phyloP scores from a whole-genome alignment of 352 stramenopile genomes.

The Pythium phragmiticola region DNA sequence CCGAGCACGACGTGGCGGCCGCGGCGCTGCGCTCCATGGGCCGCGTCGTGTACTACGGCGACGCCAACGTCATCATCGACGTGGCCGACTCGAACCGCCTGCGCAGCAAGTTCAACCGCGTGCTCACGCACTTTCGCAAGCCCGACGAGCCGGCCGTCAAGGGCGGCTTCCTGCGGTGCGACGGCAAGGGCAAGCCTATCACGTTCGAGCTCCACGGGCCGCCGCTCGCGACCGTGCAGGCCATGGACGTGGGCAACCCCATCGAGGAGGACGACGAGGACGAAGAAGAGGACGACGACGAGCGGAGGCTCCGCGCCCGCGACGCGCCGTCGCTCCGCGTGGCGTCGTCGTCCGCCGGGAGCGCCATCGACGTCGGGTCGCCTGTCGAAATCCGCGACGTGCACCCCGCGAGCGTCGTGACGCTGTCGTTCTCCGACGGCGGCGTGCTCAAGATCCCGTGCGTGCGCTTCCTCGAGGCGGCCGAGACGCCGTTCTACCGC shows the following conservation, averaged over 20 bases:
- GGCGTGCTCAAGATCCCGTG: constrained; percentile 49
- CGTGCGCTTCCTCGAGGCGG: constrained; percentile 41
- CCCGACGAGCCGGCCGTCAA: constrained; percentile 53
- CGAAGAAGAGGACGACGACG: constrained; percentile 11
- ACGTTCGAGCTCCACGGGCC: constrained; percentile 70
- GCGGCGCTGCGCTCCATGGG: constrained; percentile 56
- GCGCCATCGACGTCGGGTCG: constrained; percentile 37
- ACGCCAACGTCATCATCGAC: constrained; percentile 76
- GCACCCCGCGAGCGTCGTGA: constrained; percentile 44
- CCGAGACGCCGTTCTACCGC: constrained; percentile 49
- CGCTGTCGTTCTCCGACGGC: constrained; percentile 60
- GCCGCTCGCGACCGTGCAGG: constrained; percentile 46
- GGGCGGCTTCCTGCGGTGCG: constrained; percentile 70
- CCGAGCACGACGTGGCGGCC: constrained; percentile 50
- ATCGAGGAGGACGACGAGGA: constrained; percentile 6
- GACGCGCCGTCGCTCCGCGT: constrained; percentile 15
- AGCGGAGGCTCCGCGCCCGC: background rate
- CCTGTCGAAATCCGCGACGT: constrained; percentile 45
- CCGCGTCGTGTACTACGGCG: constrained; percentile 77
- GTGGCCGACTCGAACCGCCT: constrained; percentile 80
- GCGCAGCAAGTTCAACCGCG: constrained; percentile 80
- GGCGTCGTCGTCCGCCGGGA: constrained; percentile 6
- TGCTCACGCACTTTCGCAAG: constrained; percentile 81
- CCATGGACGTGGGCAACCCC: constrained; percentile 46
- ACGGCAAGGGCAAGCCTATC: constrained; percentile 71